A percentile compares a stretch with the other conserved stretches of the same genome.
These are phyloP conservation scores for Batrachochytrium dendrobatidis DNA, from an alignment of 371 early-diverging fungal genomes.

Conservation along the genomic window DNA sequence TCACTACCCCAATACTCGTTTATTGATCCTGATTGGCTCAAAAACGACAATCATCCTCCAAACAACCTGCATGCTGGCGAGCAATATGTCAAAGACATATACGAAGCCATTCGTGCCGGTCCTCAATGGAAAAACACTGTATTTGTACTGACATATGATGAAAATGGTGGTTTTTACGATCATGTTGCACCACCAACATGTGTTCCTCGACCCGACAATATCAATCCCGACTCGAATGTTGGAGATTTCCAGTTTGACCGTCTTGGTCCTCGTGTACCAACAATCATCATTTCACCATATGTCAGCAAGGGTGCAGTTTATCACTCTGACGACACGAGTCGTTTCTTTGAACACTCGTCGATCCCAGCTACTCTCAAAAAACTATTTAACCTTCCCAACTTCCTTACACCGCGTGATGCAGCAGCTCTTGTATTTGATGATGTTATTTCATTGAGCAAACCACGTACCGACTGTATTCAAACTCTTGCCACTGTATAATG, in stretches of 20 bases:
- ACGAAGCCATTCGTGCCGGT: constrained; percentile 22
- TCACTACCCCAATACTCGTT: constrained; percentile 15
- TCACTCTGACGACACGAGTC: constrained; percentile 16
- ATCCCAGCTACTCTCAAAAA: constrained; percentile 38
- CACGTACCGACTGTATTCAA: constrained; percentile 8
- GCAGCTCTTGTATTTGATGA: neutral
- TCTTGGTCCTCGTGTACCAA: constrained; percentile 47
- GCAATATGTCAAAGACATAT: constrained; percentile 18
- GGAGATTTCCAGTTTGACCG: constrained; percentile 26
- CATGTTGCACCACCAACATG: constrained; percentile 22
- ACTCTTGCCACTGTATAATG: too few species aligned
- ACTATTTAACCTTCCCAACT: constrained; percentile 16
- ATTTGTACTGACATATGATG: constrained; percentile 27
- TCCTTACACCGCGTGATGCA: constrained; percentile 1
- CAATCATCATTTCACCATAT: constrained; percentile 41
- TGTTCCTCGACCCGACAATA: constrained; percentile 16
- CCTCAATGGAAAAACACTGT: constrained; percentile 27
- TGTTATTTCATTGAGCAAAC: neutral
- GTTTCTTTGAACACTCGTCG: constrained; percentile 41
- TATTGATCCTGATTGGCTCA: neutral
- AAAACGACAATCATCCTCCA: constrained; percentile 16
- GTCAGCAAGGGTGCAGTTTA: constrained; percentile 34
- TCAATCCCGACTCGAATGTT: neutral
- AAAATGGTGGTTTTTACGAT: constrained; percentile 33
- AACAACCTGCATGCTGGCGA: constrained; percentile 16